Evolutionary conservation across 2,329 filamentous ascomycete genomes (phyloP).

Genomic region (Fusarium kyushuense): DNA sequence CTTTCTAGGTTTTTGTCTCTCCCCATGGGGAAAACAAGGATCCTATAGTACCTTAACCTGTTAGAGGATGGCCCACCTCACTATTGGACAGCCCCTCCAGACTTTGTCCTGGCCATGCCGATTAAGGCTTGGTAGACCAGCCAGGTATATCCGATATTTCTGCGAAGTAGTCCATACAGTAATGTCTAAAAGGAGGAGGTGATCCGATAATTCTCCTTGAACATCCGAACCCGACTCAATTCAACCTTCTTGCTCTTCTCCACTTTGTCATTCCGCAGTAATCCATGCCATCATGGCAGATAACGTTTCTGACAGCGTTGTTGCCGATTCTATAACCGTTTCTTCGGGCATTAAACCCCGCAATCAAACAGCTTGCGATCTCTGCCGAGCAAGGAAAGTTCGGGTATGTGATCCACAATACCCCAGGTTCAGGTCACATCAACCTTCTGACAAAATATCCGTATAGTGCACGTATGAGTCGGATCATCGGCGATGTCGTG

Average conservation of each 20-base stretch:
- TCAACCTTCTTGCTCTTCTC: no score
- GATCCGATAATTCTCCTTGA: slow-evolving; percentile 44
- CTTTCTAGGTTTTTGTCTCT: slow-evolving; percentile 4
- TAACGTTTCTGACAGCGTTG: not conserved
- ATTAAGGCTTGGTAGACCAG: not conserved
- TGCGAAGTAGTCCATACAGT: slow-evolving; percentile 24
- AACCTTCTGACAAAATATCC: not conserved
- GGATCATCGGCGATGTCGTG: slow-evolving; percentile 23
- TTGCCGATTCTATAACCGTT: not conserved
- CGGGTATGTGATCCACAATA: slow-evolving; percentile 17
- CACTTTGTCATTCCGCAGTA: not conserved
- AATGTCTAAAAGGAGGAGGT: not conserved
- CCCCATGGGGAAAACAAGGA: slow-evolving; percentile 37
- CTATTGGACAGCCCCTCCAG: not conserved
- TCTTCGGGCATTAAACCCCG: not conserved
- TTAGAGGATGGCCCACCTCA: not conserved
- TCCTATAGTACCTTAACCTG: not conserved
- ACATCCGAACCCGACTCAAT: not conserved
- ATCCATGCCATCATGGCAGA: not conserved
- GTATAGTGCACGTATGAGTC: slow-evolving; percentile 36
- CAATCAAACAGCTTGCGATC: slow-evolving; percentile 43
- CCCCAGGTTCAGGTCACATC: not conserved
- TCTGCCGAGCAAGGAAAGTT: slow-evolving; percentile 43
- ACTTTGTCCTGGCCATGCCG: not conserved
- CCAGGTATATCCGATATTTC: slow-evolving; percentile 42